Percentiles rank a stretch among this genome's conserved stretches.
These are phyloP conservation scores for Paramecium caudatum DNA, from an alignment of 73 alveolate species.

Conservation along the genomic window DNA sequence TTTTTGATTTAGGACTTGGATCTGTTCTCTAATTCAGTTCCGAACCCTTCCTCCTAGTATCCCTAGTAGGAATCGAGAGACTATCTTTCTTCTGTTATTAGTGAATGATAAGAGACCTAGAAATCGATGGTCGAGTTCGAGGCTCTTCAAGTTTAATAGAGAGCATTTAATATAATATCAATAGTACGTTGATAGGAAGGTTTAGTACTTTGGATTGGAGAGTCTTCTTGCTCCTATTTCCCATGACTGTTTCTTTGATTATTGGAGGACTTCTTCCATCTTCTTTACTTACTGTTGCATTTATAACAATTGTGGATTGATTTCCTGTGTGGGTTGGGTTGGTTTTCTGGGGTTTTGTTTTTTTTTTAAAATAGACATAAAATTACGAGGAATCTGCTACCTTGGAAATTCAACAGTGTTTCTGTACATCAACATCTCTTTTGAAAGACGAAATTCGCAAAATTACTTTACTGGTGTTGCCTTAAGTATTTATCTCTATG, in stretches of 20 bases:
- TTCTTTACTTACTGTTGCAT: constrained; percentile 11
- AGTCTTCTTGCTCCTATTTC: constrained; percentile 33
- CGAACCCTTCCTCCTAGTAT: background rate
- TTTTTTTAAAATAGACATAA: background rate
- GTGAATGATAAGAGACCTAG: constrained; percentile 20
- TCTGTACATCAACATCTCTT: constrained; percentile 19
- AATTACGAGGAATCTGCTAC: background rate
- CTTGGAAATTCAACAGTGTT: constrained; percentile 30
- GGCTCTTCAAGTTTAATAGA: background rate
- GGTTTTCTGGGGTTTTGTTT: no score
- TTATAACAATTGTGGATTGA: constrained; percentile 31
- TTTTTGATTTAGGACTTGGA: background rate
- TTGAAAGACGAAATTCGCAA: constrained; percentile 41
- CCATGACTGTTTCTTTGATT: background rate
- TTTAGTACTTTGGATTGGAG: constrained; percentile 2
- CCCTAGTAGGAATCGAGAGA: constrained; percentile 16
- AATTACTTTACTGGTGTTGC: constrained; percentile 49
- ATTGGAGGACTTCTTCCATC: constrained; percentile 21
- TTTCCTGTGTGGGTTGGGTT: no score
- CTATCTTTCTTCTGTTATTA: background rate
- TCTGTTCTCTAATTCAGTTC: background rate
- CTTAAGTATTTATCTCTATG: background rate
- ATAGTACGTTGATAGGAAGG: no score
- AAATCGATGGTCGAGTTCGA: constrained; percentile 16
- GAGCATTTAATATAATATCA: no score